Evolutionary conservation across 2,329 filamentous ascomycete genomes (phyloP).

Genomic region (Xylogone sp.): DNA sequence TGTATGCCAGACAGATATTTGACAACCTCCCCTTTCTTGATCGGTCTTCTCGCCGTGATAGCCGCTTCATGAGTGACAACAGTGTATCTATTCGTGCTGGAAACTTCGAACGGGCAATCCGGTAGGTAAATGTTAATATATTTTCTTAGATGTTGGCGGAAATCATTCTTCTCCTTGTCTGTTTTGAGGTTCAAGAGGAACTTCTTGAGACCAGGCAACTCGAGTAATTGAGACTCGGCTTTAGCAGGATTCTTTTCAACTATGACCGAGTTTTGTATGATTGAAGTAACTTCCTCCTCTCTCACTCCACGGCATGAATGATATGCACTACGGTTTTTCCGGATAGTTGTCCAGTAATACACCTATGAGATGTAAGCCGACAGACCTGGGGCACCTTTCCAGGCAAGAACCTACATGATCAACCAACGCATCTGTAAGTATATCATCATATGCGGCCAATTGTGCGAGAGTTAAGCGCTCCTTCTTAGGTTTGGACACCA

Average conservation of each 20-base stretch:
- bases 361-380: conserved; percentile 49
- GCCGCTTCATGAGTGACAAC: conserved; percentile 87
- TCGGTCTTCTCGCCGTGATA: conserved; percentile 74
- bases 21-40: conserved; percentile 79
- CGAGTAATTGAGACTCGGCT: conserved; percentile 70
- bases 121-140: conserved; percentile 92
- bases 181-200: conserved; percentile 67
- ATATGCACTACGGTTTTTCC: conserved; percentile 88
- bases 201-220: conserved; percentile 68
- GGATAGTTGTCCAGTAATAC: conserved; percentile 94
- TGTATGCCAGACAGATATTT: conserved; percentile 91
- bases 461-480: conserved; percentile 80
- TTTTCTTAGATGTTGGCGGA: conserved; percentile 77
- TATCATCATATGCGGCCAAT: conserved; percentile 90
- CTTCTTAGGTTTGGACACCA: conserved; percentile 44
- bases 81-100: conserved; percentile 90
- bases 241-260: conserved; percentile 66
- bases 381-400: conserved; percentile 1
- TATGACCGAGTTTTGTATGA: conserved; percentile 64
- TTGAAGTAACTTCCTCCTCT: conserved; percentile 54
- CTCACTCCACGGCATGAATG: conserved; percentile 77
- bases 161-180: conserved; percentile 80
- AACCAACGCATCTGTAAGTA: conserved; percentile 89
- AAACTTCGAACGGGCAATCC: conserved; percentile 93
- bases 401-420: conserved; percentile 72